These are phyloP conservation scores for Ampelocalamus luodianensis DNA, from an alignment of 176 grass and related monocot genomes.

Conservation along the genomic window DNA sequence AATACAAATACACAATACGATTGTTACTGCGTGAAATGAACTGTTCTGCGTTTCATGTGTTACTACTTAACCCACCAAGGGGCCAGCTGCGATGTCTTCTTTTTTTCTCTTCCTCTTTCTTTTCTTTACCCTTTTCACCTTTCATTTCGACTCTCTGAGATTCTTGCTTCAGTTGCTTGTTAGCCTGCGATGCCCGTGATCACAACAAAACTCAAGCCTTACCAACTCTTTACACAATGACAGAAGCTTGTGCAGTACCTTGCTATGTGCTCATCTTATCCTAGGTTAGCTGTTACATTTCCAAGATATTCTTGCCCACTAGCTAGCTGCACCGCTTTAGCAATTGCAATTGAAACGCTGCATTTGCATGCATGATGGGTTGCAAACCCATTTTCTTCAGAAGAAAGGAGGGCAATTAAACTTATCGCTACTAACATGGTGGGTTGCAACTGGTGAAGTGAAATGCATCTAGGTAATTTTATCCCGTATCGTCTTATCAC, in stretches of 20 bases:
- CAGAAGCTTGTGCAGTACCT: neutral
- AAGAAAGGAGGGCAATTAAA: neutral
- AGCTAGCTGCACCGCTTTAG: slow-evolving; percentile 5
- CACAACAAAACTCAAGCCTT: slow-evolving; percentile 2
- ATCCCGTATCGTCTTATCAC: neutral
- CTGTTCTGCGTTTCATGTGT: slow-evolving; percentile 50
- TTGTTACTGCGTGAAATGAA: slow-evolving; percentile 41
- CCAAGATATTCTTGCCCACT: slow-evolving; percentile 48
- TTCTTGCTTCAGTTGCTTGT: slow-evolving; percentile 32
- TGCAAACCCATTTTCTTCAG: neutral
- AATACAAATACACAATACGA: neutral
- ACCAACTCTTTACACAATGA: slow-evolving; percentile 2
- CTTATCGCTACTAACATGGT: neutral
- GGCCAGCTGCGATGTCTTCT: slow-evolving; percentile 38
- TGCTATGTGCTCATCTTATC: slow-evolving; percentile 31
- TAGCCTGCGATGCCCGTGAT: slow-evolving; percentile 41
- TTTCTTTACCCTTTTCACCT: slow-evolving; percentile 46
- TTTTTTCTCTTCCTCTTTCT: neutral
- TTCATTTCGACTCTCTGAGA: slow-evolving; percentile 51
- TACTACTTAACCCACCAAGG: slow-evolving; percentile 25
- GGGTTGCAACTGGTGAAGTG: neutral
- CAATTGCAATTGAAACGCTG: neutral
- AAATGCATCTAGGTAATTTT: neutral
- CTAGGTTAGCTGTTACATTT: slow-evolving; percentile 39
- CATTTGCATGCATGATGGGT: slow-evolving; percentile 9